A percentile compares a stretch with the other conserved stretches of the same genome.
phyloP scores from a whole-genome alignment of 768 basidiomycete species.

The Cubamyces sp. region DNA sequence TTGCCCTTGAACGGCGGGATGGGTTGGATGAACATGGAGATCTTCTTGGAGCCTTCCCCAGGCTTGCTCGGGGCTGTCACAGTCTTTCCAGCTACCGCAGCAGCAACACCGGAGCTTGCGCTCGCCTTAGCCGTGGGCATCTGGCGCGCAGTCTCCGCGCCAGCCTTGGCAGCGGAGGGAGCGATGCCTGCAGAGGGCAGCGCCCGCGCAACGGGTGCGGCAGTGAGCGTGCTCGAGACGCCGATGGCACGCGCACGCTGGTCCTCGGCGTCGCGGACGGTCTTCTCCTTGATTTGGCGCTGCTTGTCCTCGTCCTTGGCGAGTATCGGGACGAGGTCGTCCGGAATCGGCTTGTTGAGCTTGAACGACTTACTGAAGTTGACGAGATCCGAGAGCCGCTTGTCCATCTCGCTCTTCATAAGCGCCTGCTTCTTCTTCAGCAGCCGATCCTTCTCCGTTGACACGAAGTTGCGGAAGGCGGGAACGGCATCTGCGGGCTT shows the following conservation, averaged over 20 bases:
- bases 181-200: constrained; percentile 36
- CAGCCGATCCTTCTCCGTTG: constrained; percentile 86
- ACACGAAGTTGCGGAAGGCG: constrained; percentile 92
- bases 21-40: constrained; percentile 80
- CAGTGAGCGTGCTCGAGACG: constrained; percentile 45
- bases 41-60: constrained; percentile 32
- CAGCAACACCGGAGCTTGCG: constrained; percentile 14
- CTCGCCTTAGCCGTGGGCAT: constrained; percentile 22
- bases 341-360: constrained; percentile 95
- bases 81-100: constrained; percentile 16
- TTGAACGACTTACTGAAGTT: constrained; percentile 96
- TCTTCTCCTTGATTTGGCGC: constrained; percentile 78
- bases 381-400: constrained; percentile 88
- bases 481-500: constrained; percentile 70
- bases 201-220: constrained; percentile 38
- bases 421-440: constrained; percentile 90
- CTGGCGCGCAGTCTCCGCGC: constrained; percentile 23
- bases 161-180: constrained; percentile 24
- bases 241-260: constrained; percentile 68
- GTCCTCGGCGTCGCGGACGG: constrained; percentile 67
- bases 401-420: constrained; percentile 93
- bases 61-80: constrained; percentile 27
- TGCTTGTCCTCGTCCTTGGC: constrained; percentile 95
- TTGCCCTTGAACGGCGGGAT: constrained; percentile 90
- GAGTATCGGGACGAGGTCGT: constrained; percentile 89